These are phyloP conservation scores for Podospora bellae-mahoneyi DNA, from an alignment of 495 filamentous ascomycete genomes.

Conservation along the genomic window DNA sequence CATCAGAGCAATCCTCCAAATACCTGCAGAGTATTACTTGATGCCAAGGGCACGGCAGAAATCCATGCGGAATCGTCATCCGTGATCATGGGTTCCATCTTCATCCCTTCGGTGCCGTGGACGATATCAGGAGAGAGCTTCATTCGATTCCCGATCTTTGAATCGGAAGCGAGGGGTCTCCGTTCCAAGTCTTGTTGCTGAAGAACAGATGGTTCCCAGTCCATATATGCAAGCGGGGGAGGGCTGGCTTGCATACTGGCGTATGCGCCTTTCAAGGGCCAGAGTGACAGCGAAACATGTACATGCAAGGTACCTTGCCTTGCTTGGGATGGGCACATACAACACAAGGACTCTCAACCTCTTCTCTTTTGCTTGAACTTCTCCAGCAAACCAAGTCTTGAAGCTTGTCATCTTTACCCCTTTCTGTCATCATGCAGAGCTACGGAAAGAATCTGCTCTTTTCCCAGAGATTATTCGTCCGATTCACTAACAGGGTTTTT, in stretches of 20 bases:
- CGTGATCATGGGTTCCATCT: slow-evolving; percentile 1
- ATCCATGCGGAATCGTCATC: slow-evolving; percentile 12
- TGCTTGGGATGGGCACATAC: background rate
- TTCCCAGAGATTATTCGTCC: background rate
- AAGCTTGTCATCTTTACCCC: background rate
- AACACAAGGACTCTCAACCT: background rate
- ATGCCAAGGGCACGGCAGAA: slow-evolving; percentile 14
- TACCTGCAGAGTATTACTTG: background rate
- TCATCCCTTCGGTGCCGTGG: background rate
- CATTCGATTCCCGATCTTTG: background rate
- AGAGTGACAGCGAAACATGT: background rate
- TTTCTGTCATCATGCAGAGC: background rate
- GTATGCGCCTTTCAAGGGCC: background rate
- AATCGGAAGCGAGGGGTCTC: background rate
- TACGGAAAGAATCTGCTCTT: background rate
- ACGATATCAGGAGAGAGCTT: background rate
- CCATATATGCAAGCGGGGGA: background rate
- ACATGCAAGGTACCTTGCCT: background rate
- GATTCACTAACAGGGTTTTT: background rate
- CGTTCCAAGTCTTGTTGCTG: slow-evolving; percentile 2
- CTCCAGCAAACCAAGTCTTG: background rate
- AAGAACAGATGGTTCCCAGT: background rate
- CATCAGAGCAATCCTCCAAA: background rate
- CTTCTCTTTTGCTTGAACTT: background rate
- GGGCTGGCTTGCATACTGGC: background rate